Conservation (phyloP, 768 basidiomycete genomes). For the Lentinula boryana region DNA sequence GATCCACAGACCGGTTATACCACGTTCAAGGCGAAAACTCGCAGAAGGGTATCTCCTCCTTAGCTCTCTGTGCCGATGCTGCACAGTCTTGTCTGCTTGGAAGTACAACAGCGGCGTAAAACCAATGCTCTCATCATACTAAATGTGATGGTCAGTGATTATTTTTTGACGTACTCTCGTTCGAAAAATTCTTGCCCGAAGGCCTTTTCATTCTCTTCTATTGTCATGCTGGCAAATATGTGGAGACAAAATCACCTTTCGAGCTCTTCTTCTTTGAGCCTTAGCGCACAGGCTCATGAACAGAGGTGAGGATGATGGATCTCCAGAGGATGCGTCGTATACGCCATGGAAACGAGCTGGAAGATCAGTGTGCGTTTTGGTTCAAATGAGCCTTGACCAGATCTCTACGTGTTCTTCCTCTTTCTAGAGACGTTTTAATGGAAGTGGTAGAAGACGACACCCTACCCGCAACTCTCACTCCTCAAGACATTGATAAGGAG, state of each 20-base stretch:
- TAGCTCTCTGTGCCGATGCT: conserved; percentile 1
- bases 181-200: neutral
- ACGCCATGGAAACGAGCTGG: neutral
- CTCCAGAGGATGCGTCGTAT: neutral
- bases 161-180: neutral
- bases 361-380: neutral
- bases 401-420: neutral
- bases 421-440: neutral
- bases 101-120: neutral
- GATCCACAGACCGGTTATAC: conserved; percentile 10
- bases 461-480: neutral
- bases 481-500: neutral
- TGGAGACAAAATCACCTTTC: neutral
- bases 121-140: neutral
- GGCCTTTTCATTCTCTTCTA: neutral
- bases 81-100: neutral
- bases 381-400: too few relatives aligned
- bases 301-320: neutral
- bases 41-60: neutral
- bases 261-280: neutral
- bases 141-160: neutral
- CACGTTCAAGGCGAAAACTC: neutral
- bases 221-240: neutral
- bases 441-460: neutral
- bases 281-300: neutral